Base-by-base conservation (phyloP, 1,139 yeast species). In the Petasospora fabianii region DNA sequence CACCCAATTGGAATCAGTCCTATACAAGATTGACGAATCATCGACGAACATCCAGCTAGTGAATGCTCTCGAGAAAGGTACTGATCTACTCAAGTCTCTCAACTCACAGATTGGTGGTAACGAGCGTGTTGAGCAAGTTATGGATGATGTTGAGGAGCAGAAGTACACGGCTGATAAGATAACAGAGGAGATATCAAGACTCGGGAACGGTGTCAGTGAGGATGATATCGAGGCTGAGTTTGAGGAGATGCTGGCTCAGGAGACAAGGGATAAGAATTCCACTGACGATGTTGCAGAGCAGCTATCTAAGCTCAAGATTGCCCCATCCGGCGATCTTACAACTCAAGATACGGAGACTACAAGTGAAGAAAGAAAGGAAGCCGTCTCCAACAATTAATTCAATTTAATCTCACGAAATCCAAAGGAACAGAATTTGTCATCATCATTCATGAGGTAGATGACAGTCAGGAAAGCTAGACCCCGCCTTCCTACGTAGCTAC, bases 21-120 rank as follows among this genome's bases (percentile, higher is more conserved):
- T 73, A 26, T 51, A 56, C 30, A 73, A 73, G 46, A 67, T 77
- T 31, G 69, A 75, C 48, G 71, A 73, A 40, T 71, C 80, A 2
- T 60, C 65, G 12, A 60, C 71, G 3, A 76, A 75, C 47, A 54
- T 61, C 5, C 55, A 62, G 14, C 49, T 74, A 5, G 55, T 66
- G 26, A 58, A 60, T n/a, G 66, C 69, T 6, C 50, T 75, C 35
- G 53, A 58, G 13, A 56, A 56, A 4, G 68, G 76, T 7, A 55
- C 69, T 2, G 49, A 51, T 5, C 42, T 60, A 6, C 46, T 64
- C 21, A 54, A 48, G 34, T 41, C 50, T 8, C 51, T 64, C 18
- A 62, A 62, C 36, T 38, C 53, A 3, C 58, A 60, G 36, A 46
- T 59, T 26, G 66, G 66, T 8, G 47, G 65, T 49, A 29, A 67